Conservation (phyloP, 768 basidiomycete genomes). For the Mycena galopus region DNA sequence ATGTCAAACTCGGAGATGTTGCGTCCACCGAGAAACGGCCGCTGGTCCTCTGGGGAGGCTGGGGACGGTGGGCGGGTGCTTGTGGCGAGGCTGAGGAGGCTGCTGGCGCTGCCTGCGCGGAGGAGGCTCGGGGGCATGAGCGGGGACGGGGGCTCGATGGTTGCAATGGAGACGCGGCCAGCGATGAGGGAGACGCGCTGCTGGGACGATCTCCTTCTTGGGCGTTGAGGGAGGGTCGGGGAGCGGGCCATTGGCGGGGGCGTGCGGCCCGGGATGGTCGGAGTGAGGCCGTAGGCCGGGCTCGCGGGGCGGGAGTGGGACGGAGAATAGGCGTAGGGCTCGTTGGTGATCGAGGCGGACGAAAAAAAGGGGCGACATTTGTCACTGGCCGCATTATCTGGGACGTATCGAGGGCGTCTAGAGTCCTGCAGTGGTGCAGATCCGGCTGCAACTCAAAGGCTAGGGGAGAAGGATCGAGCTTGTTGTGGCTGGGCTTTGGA, state of each 20-base stretch:
- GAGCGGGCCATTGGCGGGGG: slow-evolving; percentile 56
- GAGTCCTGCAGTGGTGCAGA: slow-evolving; percentile 31
- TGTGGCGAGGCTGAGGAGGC: slow-evolving; percentile 68
- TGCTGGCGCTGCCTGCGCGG: slow-evolving; percentile 74
- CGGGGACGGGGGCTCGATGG: slow-evolving; percentile 79
- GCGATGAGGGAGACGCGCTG: slow-evolving; percentile 88
- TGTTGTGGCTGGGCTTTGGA: slow-evolving; percentile 6
- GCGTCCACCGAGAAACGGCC: slow-evolving; percentile 69
- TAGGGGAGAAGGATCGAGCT: slow-evolving; percentile 14
- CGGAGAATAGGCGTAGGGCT: slow-evolving; percentile 46
- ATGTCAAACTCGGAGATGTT: slow-evolving; percentile 90
- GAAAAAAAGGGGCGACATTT: slow-evolving; percentile 47
- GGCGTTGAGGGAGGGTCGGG: slow-evolving; percentile 67
- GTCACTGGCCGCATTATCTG: slow-evolving; percentile 37
- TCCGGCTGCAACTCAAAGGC: slow-evolving; percentile 20
- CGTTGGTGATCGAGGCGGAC: slow-evolving; percentile 41
- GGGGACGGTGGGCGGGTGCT: slow-evolving; percentile 79
- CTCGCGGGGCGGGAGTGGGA: slow-evolving; percentile 34
- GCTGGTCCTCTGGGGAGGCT: slow-evolving; percentile 52
- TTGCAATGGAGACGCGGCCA: slow-evolving; percentile 83
- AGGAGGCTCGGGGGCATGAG: slow-evolving; percentile 72
- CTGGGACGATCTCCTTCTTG: slow-evolving; percentile 84
- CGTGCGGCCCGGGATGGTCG: slow-evolving; percentile 1
- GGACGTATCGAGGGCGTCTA: slow-evolving; percentile 53
- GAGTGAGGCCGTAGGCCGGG: slow-evolving; percentile 13